A percentile compares a stretch with the other conserved stretches of the same genome.
Conservation (phyloP, 2,329 filamentous ascomycete genomes). For the Penicillium sp. region DNA sequence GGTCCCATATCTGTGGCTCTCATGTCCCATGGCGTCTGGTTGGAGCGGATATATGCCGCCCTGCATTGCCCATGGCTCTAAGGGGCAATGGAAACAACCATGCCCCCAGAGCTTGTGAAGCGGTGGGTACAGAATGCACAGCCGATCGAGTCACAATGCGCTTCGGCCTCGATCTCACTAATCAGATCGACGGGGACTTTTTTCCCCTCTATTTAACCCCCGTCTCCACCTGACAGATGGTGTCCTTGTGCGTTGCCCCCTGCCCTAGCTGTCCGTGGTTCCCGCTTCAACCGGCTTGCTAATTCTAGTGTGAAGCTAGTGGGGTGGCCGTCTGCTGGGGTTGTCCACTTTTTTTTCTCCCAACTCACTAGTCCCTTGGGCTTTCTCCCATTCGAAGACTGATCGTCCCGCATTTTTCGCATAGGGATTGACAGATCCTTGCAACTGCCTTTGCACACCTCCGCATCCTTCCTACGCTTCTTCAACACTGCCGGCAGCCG, state of each 20-base stretch:
- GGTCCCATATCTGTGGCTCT: not conserved
- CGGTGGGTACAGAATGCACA: slow-evolving; percentile 15
- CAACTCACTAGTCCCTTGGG: not conserved
- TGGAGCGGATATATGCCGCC: not conserved
- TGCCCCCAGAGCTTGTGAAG: slow-evolving; percentile 7
- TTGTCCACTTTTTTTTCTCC: slow-evolving; percentile 10
- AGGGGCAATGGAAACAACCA: not conserved
- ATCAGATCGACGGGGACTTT: slow-evolving; percentile 10
- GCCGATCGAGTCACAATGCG: slow-evolving; percentile 13
- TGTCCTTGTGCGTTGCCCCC: not conserved
- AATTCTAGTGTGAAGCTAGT: slow-evolving; percentile 7
- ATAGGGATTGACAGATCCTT: not conserved
- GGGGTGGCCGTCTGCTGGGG: not conserved
- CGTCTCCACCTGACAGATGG: slow-evolving; percentile 16
- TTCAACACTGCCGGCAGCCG: not conserved
- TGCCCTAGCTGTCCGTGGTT: not conserved
- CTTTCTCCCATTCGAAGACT: slow-evolving; percentile 1
- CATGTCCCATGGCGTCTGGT: not conserved
- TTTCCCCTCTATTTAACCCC: slow-evolving; percentile 1
- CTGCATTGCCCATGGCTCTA: not conserved
- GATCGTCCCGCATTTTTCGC: not conserved
- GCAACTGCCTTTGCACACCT: not conserved
- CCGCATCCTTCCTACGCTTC: not conserved
- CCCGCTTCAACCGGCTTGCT: not conserved
- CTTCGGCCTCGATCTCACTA: slow-evolving; percentile 4